A percentile compares a stretch with the other conserved stretches of the same genome.
Evolutionary conservation across 2,329 filamentous ascomycete species (phyloP).

Genomic region (Didymella lethalis): DNA sequence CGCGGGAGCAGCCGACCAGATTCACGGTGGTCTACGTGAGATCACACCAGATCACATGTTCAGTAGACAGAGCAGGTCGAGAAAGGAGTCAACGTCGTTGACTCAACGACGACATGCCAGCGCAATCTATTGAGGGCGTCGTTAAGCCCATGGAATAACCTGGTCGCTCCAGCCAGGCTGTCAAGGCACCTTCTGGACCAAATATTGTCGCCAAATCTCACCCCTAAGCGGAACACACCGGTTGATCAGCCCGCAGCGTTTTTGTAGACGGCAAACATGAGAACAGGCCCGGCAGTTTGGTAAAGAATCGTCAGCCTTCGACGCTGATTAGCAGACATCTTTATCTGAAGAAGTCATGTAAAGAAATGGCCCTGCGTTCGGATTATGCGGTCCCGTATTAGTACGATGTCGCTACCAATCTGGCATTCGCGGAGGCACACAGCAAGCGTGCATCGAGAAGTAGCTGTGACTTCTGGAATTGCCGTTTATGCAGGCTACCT

Average conservation of each 20-base stretch:
- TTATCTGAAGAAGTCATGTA: slow-evolving; percentile 13
- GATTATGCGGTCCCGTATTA: slow-evolving; percentile 30
- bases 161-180: slow-evolving; percentile 6
- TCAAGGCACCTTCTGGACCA: slow-evolving; percentile 17
- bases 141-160: slow-evolving; percentile 16
- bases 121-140: slow-evolving; percentile 2
- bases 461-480: slow-evolving; percentile 32
- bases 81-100: not conserved
- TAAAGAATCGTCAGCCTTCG: slow-evolving; percentile 11
- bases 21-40: slow-evolving; percentile 9
- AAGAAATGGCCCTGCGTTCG: slow-evolving; percentile 22
- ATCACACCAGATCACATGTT: slow-evolving; percentile 4
- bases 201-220: slow-evolving; percentile 21
- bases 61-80: not conserved
- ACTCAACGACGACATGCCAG: slow-evolving; percentile 2
- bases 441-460: slow-evolving; percentile 17
- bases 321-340: slow-evolving; percentile 6
- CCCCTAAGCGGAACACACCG: slow-evolving; percentile 17
- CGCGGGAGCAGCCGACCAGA: slow-evolving; percentile 42
- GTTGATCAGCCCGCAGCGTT: slow-evolving; percentile 25
- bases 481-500: slow-evolving; percentile 38
- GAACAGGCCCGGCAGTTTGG: slow-evolving; percentile 27
- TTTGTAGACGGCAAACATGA: slow-evolving; percentile 30
- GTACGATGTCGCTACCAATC: slow-evolving; percentile 12
- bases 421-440: slow-evolving; percentile 15